A percentile compares a stretch with the other conserved stretches of the same genome.
Evolutionary conservation across 2,329 filamentous ascomycete genomes (phyloP).

Genomic region (Fragosphaeria purpurea): DNA sequence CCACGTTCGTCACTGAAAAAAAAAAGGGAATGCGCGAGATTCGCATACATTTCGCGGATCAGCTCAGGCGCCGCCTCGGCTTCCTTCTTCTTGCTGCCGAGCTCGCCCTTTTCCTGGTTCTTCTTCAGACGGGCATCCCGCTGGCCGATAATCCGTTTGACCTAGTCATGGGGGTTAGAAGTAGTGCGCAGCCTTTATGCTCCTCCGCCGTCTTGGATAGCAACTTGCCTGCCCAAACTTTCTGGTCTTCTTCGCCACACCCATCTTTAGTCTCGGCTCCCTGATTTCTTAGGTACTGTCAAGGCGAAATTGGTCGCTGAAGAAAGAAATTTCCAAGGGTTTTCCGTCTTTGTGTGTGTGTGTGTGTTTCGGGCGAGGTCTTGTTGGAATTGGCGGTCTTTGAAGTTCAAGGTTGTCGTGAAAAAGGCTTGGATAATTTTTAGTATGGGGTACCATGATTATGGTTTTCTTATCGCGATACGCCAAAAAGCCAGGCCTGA

Average conservation of each 20-base stretch:
- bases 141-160: slow-evolving; percentile 75
- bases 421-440: too few species aligned
- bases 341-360: too few species aligned
- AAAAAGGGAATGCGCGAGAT: background rate
- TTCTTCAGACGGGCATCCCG: slow-evolving; percentile 73
- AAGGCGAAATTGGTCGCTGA: background rate
- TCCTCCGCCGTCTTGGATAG: background rate
- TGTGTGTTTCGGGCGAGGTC: too few species aligned
- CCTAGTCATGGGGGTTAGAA: slow-evolving; percentile 24
- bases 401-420: too few species aligned
- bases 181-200: background rate
- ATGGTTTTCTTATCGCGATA: too few species aligned
- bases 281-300: too few species aligned
- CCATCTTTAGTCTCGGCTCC: slow-evolving; percentile 47
- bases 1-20: too few species aligned
- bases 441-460: too few species aligned
- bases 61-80: slow-evolving; percentile 15
- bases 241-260: slow-evolving; percentile 78
- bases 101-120: slow-evolving; percentile 56
- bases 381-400: too few species aligned
- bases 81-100: slow-evolving; percentile 34
- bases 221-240: slow-evolving; percentile 57
- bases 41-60: slow-evolving; percentile 13
- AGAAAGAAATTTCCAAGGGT: too few species aligned
- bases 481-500: too few species aligned